Percentiles rank a stretch among this genome's conserved stretches.
Conservation (phyloP, 2,329 filamentous ascomycete species). For the Colletotrichum caudatum region DNA sequence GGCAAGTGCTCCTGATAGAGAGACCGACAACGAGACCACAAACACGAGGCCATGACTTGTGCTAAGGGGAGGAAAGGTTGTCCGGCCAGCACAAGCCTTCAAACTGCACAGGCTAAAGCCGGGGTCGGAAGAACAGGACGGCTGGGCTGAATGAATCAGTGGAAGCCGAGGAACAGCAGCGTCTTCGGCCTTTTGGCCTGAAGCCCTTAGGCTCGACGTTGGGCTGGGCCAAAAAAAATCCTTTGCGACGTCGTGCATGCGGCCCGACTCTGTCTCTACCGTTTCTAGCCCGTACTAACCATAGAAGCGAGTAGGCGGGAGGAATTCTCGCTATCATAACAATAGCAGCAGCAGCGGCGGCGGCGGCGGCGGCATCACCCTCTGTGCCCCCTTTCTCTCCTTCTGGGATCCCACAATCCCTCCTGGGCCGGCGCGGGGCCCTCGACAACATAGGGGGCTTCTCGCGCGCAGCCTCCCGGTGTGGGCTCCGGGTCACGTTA, state of each 20-base stretch:
- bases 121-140: not conserved
- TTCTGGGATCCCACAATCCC: not conserved
- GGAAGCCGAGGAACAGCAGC: not conserved
- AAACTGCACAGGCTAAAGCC: not conserved
- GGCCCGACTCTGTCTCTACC: not conserved
- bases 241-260: not conserved
- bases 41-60: not conserved
- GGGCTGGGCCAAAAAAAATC: not conserved
- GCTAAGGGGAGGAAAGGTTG: not conserved
- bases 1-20: not conserved
- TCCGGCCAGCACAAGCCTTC: not conserved
- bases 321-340: not conserved
- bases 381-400: not conserved
- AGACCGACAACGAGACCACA: not conserved
- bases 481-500: not conserved
- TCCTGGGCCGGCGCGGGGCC: not conserved
- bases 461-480: not conserved
- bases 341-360: too few relatives aligned
- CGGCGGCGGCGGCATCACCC: too few relatives aligned
- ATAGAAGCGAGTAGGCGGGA: not conserved
- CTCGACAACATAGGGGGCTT: not conserved
- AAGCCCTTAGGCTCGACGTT: not conserved
- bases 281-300: not conserved
- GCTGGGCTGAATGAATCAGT: not conserved
- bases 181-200: not conserved